Percentiles rank a stretch among this genome's conserved stretches.
Conservation (phyloP, 192 early-diverging fungal species). For the Phlyctochytrium planicorne region DNA sequence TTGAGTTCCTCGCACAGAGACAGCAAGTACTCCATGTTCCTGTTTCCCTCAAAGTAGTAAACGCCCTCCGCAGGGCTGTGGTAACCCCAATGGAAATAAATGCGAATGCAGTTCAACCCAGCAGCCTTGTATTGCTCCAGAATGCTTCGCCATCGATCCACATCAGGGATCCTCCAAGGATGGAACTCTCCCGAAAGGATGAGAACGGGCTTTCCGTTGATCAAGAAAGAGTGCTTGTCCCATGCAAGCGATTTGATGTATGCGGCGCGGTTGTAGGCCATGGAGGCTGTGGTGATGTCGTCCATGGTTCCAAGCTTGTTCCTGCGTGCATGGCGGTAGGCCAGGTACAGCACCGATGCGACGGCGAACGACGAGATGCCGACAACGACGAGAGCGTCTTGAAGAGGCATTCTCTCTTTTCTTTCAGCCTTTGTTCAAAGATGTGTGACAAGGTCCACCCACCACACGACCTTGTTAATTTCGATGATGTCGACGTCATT, state of each 20-base stretch:
- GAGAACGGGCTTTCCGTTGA: constrained; percentile 64
- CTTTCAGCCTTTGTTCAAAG: no score
- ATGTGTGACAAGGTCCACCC: no score
- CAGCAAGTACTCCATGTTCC: constrained; percentile 72
- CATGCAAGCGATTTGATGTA: constrained; percentile 55
- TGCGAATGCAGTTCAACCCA: constrained; percentile 74
- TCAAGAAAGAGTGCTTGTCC: constrained; percentile 67
- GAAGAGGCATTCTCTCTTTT: neutral
- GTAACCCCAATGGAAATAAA: constrained; percentile 83
- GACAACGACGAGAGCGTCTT: neutral
- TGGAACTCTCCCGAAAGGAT: constrained; percentile 82
- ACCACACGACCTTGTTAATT: no score
- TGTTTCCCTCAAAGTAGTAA: constrained; percentile 72
- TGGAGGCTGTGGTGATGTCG: constrained; percentile 5
- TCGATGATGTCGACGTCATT: no score
- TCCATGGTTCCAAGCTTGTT: constrained; percentile 10
- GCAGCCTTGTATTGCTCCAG: constrained; percentile 69
- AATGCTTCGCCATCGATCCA: constrained; percentile 61
- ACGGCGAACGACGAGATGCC: neutral
- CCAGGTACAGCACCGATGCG: neutral
- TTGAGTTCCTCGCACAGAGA: constrained; percentile 70
- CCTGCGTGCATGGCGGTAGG: neutral
- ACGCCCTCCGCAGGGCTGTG: constrained; percentile 58
- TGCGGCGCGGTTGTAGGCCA: constrained; percentile 22
- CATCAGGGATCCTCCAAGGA: constrained; percentile 80